Evolutionary conservation across 306 rosid genomes (phyloP), one percentile per base, ranked within the genome.

Genomic region (Quercus dentata): DNA sequence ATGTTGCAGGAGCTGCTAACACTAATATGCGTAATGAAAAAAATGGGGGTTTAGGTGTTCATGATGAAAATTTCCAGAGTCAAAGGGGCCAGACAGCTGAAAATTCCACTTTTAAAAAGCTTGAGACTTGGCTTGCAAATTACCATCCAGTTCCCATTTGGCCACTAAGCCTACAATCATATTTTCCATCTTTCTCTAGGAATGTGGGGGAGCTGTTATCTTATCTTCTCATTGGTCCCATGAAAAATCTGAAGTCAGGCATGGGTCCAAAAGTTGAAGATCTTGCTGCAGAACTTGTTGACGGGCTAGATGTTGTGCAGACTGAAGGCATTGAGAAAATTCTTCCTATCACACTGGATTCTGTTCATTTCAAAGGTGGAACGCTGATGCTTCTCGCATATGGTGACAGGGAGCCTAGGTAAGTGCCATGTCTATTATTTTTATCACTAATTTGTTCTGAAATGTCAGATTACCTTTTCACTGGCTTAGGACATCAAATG

Each of bases 331-430:
- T 79, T 75, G 79, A 75, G 61, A 86, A 77, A 79, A 77, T 78
- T 81, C 82, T 91, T 87, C 98, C 97, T 33, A 84, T 95, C 35
- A 84, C 89, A 25, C 79, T 95, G 63, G 99, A 95, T 86, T 89
- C 98, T 85, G 92, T 95, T 76, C 87, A 84, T 81, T 90, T 92
- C 86, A 95, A 89, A 81, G 94, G 90, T 54, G 99, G 92, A 69
- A 87, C 94, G 0, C 80, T 95, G 78, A 91, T 95, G 97, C 87
- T 95, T 71, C 92, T 95, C 77, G 89, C 98, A 78, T 95, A 91
- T 51, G 98, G 98, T 38, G 98, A 92, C 88, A 86, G 84, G 85
- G 97, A 95, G 85, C 94, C 87, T 23, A 90, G 99, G 99, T 94
- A 82, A 85, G 89, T 69, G 81, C 77, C 69, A 75, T 55, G 69